These are phyloP conservation scores for Jaltomata sinuosa DNA, from an alignment of 257 asterid genomes.

Conservation along the genomic window DNA sequence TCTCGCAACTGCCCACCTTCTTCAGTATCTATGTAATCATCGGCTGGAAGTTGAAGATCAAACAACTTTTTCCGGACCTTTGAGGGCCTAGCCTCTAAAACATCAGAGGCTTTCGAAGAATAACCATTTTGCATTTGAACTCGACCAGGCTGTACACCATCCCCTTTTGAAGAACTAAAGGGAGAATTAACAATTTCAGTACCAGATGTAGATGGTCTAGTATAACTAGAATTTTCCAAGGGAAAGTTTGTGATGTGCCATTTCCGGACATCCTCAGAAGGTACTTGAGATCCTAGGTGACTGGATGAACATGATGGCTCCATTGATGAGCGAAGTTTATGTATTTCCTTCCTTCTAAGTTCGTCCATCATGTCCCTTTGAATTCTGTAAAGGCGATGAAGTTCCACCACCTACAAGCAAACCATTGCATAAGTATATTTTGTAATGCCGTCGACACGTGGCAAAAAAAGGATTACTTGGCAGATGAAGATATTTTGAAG, in stretches of 20 bases:
- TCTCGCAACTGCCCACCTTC: constrained; percentile 34
- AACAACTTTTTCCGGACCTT: constrained; percentile 78
- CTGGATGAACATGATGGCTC: constrained; percentile 79
- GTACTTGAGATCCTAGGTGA: constrained; percentile 52
- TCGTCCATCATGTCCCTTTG: constrained; percentile 96
- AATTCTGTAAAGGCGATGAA: constrained; percentile 79
- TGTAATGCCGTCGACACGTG: not conserved
- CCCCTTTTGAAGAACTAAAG: constrained; percentile 59
- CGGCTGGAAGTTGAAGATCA: constrained; percentile 90
- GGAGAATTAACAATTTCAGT: constrained; percentile 59
- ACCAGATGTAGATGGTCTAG: constrained; percentile 42
- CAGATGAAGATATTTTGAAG: not conserved
- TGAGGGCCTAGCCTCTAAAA: constrained; percentile 60
- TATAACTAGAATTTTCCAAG: constrained; percentile 37
- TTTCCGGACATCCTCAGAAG: constrained; percentile 55
- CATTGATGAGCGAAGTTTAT: constrained; percentile 34
- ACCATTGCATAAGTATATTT: constrained; percentile 5
- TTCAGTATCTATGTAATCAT: constrained; percentile 63
- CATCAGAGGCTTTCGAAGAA: constrained; percentile 37
- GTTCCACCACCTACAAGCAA: constrained; percentile 59
- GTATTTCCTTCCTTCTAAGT: constrained; percentile 34
- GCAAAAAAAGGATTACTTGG: not conserved
- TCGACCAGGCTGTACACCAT: constrained; percentile 23
- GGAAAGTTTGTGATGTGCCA: constrained; percentile 53
- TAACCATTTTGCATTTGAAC: constrained; percentile 38